Evolutionary conservation across 306 rosid genomes (phyloP), one percentile per base, ranked within the genome.

Genomic region (Carpinus viminea): DNA sequence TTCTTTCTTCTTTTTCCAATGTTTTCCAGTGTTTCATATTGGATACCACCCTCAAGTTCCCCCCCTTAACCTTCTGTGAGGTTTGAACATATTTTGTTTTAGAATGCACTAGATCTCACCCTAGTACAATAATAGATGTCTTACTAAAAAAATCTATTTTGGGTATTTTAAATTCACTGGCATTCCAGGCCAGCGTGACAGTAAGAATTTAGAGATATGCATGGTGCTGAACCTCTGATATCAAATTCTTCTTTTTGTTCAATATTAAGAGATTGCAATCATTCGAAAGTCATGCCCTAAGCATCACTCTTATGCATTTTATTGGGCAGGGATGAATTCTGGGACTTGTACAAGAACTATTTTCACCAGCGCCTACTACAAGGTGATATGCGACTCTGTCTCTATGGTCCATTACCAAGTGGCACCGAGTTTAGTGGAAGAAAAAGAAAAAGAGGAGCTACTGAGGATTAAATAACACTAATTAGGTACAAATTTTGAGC

Each of bases 241-340:
- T 61, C 18, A 2, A 61, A 18, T 38, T 6, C 7, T 18, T 26
- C 1, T 38, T 28, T 4, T 18, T 41, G 24, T 66, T n/a, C 15
- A 1, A 65, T 65, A 38, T 16, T 17, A 16, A 16, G 71, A 11
- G 18, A 34, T 12, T 4, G 36, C 11, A 36, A 7, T 34, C 17
- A 17, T n/a, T 65, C 17, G 4, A 16, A 7, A 36, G 41, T 45
- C 4, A 34, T 62, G 50, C 50, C 48, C 48, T 34, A 36, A 18
- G 5, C 21, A 38, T 43, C 47, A 38, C 28, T 38, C 50, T 8
- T 66, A 41, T 60, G 1, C 16, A 48, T 74, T 64, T 79, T 8
- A 18, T 65, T n/a, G 78, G 83, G 85, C 93, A 94, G 98, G 4
- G 96, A 90, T 86, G 98, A 95, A 84, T 91, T 92, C 76, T 90